Percentiles rank a stretch among this genome's conserved stretches.
Conservation (phyloP, 345 rosid genomes). For the Capsella bursapastoris region DNA sequence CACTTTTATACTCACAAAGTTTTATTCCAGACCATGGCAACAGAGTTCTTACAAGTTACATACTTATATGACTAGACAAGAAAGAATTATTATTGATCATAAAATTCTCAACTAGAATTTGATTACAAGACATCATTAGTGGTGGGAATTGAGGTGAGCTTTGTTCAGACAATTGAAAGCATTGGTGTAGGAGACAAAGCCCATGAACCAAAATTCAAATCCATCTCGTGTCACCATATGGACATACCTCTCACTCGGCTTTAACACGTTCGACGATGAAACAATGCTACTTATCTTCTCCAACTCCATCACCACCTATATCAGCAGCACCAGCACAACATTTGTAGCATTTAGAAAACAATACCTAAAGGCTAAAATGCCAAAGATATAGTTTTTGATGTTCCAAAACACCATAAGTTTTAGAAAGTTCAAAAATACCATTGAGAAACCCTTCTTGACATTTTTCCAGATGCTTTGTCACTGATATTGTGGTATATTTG, state of each 20-base stretch:
- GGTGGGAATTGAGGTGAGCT: slow-evolving; percentile 43
- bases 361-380: too few species aligned
- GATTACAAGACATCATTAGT: slow-evolving; percentile 12
- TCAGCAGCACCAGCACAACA: neutral
- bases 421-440: too few species aligned
- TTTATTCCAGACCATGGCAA: slow-evolving; percentile 2
- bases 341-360: too few species aligned
- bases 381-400: too few species aligned
- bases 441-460: too few species aligned
- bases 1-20: neutral
- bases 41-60: slow-evolving; percentile 12
- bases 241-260: slow-evolving; percentile 66
- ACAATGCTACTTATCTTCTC: slow-evolving; percentile 59
- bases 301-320: slow-evolving; percentile 72
- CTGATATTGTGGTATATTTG: too few species aligned
- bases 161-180: slow-evolving; percentile 67
- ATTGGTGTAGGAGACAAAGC: slow-evolving; percentile 74
- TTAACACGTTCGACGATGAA: slow-evolving; percentile 61
- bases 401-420: too few species aligned
- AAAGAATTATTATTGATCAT: neutral
- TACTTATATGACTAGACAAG: slow-evolving; percentile 7
- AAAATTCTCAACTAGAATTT: neutral
- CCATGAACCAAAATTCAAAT: slow-evolving; percentile 89
- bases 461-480: too few species aligned
- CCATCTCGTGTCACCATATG: slow-evolving; percentile 62